These are phyloP conservation scores for Phellopilus nigrolimitatus DNA, from an alignment of 1,284 basidiomycete species.

Conservation along the genomic window DNA sequence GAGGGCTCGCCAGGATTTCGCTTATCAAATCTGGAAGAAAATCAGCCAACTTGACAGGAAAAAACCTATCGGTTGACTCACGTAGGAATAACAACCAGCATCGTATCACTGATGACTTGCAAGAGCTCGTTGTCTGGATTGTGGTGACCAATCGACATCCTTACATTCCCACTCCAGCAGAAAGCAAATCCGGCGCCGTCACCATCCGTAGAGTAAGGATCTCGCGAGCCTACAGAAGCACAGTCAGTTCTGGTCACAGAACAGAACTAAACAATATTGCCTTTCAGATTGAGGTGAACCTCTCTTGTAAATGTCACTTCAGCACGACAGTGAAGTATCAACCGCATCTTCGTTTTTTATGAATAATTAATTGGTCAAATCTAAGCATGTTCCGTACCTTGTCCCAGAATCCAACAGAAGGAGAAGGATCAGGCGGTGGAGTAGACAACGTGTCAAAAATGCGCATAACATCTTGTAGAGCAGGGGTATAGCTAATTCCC, in stretches of 20 bases:
- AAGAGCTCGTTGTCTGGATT: slow-evolving; percentile 79
- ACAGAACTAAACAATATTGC: slow-evolving; percentile 36
- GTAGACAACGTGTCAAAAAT: slow-evolving; percentile 82
- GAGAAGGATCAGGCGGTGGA: slow-evolving; percentile 82
- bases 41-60: slow-evolving; percentile 20
- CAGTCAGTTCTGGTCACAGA: no score
- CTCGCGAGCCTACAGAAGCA: slow-evolving; percentile 62
- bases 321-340: slow-evolving; percentile 84
- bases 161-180: slow-evolving; percentile 78
- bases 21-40: slow-evolving; percentile 13
- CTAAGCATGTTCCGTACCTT: slow-evolving; percentile 56
- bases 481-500: slow-evolving; percentile 87
- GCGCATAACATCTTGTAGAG: slow-evolving; percentile 83
- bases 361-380: neutral
- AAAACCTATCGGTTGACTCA: slow-evolving; percentile 33
- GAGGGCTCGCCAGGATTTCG: neutral
- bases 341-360: slow-evolving; percentile 52
- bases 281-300: slow-evolving; percentile 83
- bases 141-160: slow-evolving; percentile 66
- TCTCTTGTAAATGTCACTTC: slow-evolving; percentile 69
- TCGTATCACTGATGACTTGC: slow-evolving; percentile 79
- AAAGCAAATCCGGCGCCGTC: slow-evolving; percentile 87
- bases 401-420: slow-evolving; percentile 92
- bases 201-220: slow-evolving; percentile 76
- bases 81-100: slow-evolving; percentile 83